Base-by-base conservation (phyloP, 352 stramenopile genomes). In the Phytophthora melonis region DNA sequence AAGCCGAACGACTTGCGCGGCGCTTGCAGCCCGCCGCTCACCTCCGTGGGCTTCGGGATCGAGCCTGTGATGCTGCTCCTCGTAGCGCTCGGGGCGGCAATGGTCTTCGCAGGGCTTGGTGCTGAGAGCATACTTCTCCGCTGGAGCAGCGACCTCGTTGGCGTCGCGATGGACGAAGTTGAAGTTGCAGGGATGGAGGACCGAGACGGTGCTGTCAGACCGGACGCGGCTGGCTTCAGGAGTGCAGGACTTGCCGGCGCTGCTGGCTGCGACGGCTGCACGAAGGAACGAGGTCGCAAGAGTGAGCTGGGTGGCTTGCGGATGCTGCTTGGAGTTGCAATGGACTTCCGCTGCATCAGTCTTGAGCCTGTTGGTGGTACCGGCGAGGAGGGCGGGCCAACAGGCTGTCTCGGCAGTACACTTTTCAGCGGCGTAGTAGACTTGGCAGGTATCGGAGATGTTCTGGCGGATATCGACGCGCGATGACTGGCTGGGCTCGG, bases 1-100 rank as follows among this genome's bases (percentile, higher is more conserved):
- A 78, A 78, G 5, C 74, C 74, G 27, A 80, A 80, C 32, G 74
- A 72, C 50, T 59, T 71, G 5, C 61, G 61, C 18, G 74, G 64
- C 32, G 34, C 41, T 19, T 34, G 56, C 21, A 80, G 62, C 0
- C 69, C 69, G 34, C 74, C 77, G 34, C 34, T 41, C 3, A 23
- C 6, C 34, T 70, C 68, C 50, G 50, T n/a, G 27, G 56, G 41
- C 45, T 71, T 74, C 47, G 50, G 36, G 10, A 68, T 65, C 8
- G 59, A 66, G 23, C 21, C 36, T 13, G 43, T 30, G 4, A 70
- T 47, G 39, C 57, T 68, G 41, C 45, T 76, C 32, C 43, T 65
- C 30, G 45, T 45, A 9, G 59, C 13, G 47, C 57, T 21, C 25
- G 19, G n/a, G 23, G 34, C 52, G 19, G 3, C 34, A 34, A 25